A percentile compares a stretch with the other conserved stretches of the same genome.
Conservation (phyloP, 805 yeast species). For the Candida nemodendra region DNA sequence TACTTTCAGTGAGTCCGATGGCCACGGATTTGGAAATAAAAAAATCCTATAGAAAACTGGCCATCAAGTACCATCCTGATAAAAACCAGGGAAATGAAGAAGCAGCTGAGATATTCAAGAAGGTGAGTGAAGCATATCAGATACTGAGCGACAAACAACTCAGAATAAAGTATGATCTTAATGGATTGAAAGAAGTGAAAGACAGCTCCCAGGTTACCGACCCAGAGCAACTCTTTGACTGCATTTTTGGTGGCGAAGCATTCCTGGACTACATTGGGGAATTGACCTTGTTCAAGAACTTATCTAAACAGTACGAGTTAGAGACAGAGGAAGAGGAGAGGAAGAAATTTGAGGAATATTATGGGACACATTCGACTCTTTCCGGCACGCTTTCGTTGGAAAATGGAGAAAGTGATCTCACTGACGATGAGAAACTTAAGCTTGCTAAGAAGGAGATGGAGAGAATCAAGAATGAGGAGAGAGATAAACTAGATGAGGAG, state of each 20-base stretch:
- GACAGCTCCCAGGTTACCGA: constrained; percentile 68
- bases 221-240: constrained; percentile 79
- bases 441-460: constrained; percentile 29
- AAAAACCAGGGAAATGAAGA: constrained; percentile 92
- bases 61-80: constrained; percentile 91
- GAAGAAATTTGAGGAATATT: constrained; percentile 44
- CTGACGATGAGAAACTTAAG: constrained; percentile 31
- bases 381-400: constrained; percentile 25
- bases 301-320: constrained; percentile 53
- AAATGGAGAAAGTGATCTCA: constrained; percentile 23
- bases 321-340: constrained; percentile 33
- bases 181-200: constrained; percentile 56
- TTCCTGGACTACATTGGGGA: constrained; percentile 81
- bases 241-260: constrained; percentile 82
- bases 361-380: constrained; percentile 44
- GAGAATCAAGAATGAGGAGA: constrained; percentile 47
- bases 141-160: constrained; percentile 72
- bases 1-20: constrained; percentile 60
- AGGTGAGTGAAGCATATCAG: constrained; percentile 67
- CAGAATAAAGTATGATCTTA: constrained; percentile 74
- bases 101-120: constrained; percentile 87
- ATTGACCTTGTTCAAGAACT: constrained; percentile 62
- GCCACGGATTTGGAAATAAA: constrained; percentile 85
- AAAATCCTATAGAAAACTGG: constrained; percentile 89
- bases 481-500: constrained; percentile 73